These are phyloP conservation scores for Alternaria sp. DNA, from an alignment of 2,329 filamentous ascomycete genomes.

Conservation along the genomic window DNA sequence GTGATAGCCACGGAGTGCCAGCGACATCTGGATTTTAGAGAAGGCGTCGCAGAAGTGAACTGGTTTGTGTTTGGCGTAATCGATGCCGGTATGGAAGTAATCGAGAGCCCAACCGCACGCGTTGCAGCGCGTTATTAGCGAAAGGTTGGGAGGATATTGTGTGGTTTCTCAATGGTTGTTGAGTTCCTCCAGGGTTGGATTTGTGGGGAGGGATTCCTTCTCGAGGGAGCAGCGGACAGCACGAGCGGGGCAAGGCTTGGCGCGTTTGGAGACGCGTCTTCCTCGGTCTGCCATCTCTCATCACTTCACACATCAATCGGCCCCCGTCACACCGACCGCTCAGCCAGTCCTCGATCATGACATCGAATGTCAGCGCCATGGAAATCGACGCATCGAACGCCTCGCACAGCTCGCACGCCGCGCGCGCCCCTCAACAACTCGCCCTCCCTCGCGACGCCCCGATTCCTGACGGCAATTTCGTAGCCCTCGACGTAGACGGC, in stretches of 20 bases:
- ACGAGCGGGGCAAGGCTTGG: not conserved
- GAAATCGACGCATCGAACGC: not conserved
- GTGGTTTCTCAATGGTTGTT: too few species aligned
- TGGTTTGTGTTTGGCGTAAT: too few species aligned
- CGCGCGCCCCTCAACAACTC: not conserved
- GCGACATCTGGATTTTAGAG: too few species aligned
- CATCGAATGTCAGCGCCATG: not conserved
- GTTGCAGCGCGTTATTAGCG: too few species aligned
- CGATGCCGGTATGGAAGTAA: too few species aligned
- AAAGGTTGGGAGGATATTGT: too few species aligned
- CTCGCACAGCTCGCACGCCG: not conserved
- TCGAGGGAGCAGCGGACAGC: not conserved
- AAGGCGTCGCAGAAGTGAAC: too few species aligned
- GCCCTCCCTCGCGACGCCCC: not conserved
- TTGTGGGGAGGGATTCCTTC: not conserved
- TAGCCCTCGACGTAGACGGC: conserved; percentile 12
- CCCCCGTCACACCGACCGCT: not conserved
- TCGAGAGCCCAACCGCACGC: too few species aligned
- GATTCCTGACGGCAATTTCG: not conserved
- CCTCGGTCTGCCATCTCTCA: not conserved
- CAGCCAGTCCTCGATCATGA: not conserved
- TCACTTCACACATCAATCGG: not conserved
- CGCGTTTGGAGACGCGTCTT: not conserved
- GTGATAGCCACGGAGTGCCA: too few species aligned
- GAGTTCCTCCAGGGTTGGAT: not conserved